Percentiles rank a stretch among this genome's conserved stretches.
Evolutionary conservation across 2,329 filamentous ascomycete species (phyloP).

Genomic region (Pestalotiopsis sp.): DNA sequence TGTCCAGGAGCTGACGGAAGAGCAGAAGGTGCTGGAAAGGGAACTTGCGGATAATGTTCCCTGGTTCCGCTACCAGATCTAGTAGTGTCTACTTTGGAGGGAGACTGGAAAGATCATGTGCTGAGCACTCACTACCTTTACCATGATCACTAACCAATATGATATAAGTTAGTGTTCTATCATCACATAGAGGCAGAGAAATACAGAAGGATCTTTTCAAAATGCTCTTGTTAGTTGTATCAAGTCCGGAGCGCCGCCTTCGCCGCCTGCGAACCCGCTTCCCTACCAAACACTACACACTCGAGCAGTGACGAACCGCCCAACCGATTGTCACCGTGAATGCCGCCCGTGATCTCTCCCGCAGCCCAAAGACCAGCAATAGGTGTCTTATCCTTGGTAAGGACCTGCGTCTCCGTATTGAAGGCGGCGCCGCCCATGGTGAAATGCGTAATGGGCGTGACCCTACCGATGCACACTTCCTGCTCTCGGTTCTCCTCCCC

Average conservation of each 20-base stretch:
- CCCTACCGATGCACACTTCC: slow-evolving; percentile 58
- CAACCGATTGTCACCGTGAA: slow-evolving; percentile 65
- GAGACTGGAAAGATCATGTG: background rate
- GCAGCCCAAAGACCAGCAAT: slow-evolving; percentile 64
- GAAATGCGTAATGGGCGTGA: slow-evolving; percentile 68
- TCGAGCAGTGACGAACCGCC: slow-evolving; percentile 65
- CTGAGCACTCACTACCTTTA: background rate
- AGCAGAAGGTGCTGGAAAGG: slow-evolving; percentile 31
- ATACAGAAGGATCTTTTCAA: background rate
- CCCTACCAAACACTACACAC: slow-evolving; percentile 66
- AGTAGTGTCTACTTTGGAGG: background rate
- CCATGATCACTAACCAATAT: background rate
- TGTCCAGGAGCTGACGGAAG: slow-evolving; percentile 26
- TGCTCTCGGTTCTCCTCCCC: slow-evolving; percentile 50
- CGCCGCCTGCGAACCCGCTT: slow-evolving; percentile 55
- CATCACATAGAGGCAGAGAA: background rate
- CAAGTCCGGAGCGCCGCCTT: slow-evolving; percentile 11
- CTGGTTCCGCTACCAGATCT: slow-evolving; percentile 32
- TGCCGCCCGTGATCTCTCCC: slow-evolving; percentile 66
- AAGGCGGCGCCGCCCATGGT: slow-evolving; percentile 69
- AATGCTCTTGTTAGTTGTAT: background rate
- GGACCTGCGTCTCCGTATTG: slow-evolving; percentile 53
- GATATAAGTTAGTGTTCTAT: background rate
- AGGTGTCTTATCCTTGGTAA: slow-evolving; percentile 43
- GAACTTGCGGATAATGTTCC: slow-evolving; percentile 34